Evolutionary conservation across 2,329 filamentous ascomycete genomes (phyloP), one percentile per base, ranked within the genome.

Genomic region (Penicillium thymicola): DNA sequence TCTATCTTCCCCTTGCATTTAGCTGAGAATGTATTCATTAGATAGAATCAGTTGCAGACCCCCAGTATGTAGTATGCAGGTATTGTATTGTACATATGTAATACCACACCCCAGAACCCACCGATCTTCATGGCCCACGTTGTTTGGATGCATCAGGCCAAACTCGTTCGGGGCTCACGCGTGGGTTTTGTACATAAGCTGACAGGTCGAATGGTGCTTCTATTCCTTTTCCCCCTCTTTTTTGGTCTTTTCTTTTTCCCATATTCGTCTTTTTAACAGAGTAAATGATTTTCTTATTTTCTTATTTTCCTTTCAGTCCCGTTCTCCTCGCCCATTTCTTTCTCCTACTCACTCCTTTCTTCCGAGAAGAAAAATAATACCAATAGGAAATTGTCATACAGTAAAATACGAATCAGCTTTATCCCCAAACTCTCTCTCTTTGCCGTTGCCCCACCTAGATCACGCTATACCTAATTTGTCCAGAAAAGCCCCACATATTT

Each of bases 131-230:
- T 70, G 67, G 68, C 70, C 70, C 70, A 73, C 70, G 70, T 73
- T 73, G 67, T 70, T 67, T 68, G 65, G 67, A 56, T 70, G 70
- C 70, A 70, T 67, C 66, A 65, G 68, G 67, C 70, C 67, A 69
- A 68, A 72, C 69, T 67, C 65, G 69, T 67, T 66, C 51, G 62
- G 59, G 58, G 59, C n/a, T 68, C 66, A 67, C 70, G 71, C 71
- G 70, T 72, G 69, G 69, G 63, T 61, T 62, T 70, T 72, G 71
- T 70, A 66, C 70, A 62, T 64, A 16, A 64, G 67, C 68, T 73
- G 70, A 71, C 70, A 72, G 70, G 66, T 67, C 65, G 54, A 67
- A 65, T 63, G 59, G 60, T 46, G 56, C 44, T 70, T 69, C 66
- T 69, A 21, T 54, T 46, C 34, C 41, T 27, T 44, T 51, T n/a